phyloP scores from a whole-genome alignment of 345 rosid genomes.

The Citrus australasica region DNA sequence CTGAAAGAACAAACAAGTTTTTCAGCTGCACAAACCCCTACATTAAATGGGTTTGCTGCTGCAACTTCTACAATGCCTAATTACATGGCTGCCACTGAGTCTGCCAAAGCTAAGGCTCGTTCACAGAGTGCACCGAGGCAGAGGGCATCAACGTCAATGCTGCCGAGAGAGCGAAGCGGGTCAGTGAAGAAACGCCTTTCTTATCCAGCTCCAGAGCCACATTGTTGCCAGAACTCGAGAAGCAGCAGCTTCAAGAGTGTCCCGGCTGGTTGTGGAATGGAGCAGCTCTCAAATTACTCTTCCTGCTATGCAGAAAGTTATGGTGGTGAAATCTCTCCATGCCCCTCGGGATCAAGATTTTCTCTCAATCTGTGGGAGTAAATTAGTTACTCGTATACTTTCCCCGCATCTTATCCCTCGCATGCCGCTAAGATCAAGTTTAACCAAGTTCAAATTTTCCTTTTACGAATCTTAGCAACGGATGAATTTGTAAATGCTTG shows the following conservation, averaged over 20 bases:
- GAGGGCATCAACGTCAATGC: slow-evolving; percentile 51
- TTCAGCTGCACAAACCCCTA: slow-evolving; percentile 46
- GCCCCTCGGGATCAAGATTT: slow-evolving; percentile 9
- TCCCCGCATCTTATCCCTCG: not conserved
- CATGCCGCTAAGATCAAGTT: not conserved
- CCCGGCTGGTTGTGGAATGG: slow-evolving; percentile 31
- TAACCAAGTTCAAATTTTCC: not conserved
- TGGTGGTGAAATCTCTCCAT: slow-evolving; percentile 60
- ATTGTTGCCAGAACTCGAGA: slow-evolving; percentile 43
- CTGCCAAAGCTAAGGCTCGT: slow-evolving; percentile 76
- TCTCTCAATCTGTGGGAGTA: slow-evolving; percentile 12
- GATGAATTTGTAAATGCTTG: not conserved
- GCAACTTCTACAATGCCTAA: slow-evolving; percentile 42
- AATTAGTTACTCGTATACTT: not conserved
- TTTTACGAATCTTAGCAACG: not conserved
- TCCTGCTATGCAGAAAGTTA: slow-evolving; percentile 42
- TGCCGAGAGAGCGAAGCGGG: slow-evolving; percentile 41
- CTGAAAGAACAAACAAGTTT: slow-evolving; percentile 25
- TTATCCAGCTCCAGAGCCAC: slow-evolving; percentile 47
- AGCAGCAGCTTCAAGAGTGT: slow-evolving; percentile 77
- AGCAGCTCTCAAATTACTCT: slow-evolving; percentile 41
- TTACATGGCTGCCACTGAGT: slow-evolving; percentile 86
- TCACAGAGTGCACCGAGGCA: slow-evolving; percentile 75
- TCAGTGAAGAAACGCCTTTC: slow-evolving; percentile 65
- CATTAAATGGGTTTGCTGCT: slow-evolving; percentile 28